Conservation (phyloP, 1,284 basidiomycete species). For the Hemileia vastatrix region DNA sequence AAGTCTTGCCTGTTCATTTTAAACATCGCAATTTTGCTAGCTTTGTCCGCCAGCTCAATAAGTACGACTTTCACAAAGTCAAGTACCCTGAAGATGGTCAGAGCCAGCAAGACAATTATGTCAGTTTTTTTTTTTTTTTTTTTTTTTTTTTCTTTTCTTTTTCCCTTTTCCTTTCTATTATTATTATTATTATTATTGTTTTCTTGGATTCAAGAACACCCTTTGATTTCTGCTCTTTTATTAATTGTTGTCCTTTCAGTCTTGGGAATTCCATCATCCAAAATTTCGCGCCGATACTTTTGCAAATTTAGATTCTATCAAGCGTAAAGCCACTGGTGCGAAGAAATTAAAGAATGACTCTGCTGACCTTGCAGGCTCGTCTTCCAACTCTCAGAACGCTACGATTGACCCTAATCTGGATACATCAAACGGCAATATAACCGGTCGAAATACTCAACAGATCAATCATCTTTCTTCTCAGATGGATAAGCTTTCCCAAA, state of each 20-base stretch:
- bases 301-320: conserved; percentile 43
- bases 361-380: conserved; percentile 4
- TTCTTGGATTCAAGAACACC: not conserved
- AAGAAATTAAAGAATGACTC: conserved; percentile 43
- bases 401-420: too few species aligned
- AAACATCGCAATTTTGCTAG: conserved; percentile 90
- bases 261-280: conserved; percentile 93
- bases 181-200: not conserved
- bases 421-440: too few species aligned
- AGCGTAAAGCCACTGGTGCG: conserved; percentile 69
- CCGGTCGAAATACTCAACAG: too few species aligned
- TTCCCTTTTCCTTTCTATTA: not conserved
- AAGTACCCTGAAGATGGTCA: conserved; percentile 13
- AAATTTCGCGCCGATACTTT: conserved; percentile 69
- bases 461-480: too few species aligned
- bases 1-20: conserved; percentile 86
- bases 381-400: not conserved
- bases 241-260: too few species aligned
- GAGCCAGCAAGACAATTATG: not conserved
- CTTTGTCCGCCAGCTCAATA: conserved; percentile 72
- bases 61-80: conserved; percentile 96
- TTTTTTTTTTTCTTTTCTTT: conserved; percentile 1
- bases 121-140: not conserved
- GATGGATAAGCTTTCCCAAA: too few species aligned
- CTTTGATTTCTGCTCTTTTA: conserved; percentile 1